These are phyloP conservation scores for Ogataea hybrid DNA, from an alignment of 1,139 yeast species.

Conservation along the genomic window DNA sequence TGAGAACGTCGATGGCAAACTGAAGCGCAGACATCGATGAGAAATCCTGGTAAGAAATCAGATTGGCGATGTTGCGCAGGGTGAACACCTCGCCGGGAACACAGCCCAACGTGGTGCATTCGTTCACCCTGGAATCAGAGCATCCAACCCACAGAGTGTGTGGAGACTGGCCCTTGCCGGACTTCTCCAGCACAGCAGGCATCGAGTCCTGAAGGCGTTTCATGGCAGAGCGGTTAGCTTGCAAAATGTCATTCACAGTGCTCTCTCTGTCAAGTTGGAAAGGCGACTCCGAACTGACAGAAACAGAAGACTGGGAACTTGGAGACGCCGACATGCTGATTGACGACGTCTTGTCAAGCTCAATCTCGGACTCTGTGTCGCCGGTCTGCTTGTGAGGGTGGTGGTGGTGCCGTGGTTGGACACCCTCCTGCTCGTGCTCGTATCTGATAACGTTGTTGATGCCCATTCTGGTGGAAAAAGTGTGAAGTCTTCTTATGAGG, in stretches of 20 bases:
- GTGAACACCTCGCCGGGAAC: conserved; percentile 94
- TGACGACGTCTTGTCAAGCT: conserved; percentile 1
- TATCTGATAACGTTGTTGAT: conserved; percentile 24
- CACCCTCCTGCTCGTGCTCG: conserved; percentile 21
- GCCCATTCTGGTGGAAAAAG: conserved; percentile 18
- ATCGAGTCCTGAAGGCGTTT: conserved; percentile 55
- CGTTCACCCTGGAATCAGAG: conserved; percentile 72
- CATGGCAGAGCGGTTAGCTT: conserved; percentile 69
- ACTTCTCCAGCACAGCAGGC: conserved; percentile 65
- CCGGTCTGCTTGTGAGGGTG: conserved; percentile 7
- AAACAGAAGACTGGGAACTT: conserved; percentile 10
- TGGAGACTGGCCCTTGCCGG: conserved; percentile 86
- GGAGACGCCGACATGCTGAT: conserved; percentile 8
- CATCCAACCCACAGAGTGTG: conserved; percentile 97
- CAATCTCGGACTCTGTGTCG: not conserved
- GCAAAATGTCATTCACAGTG: conserved; percentile 59
- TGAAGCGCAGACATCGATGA: conserved; percentile 82
- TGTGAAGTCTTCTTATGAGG: conserved; percentile 1
- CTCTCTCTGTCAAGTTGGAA: conserved; percentile 60
- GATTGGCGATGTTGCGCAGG: conserved; percentile 90
- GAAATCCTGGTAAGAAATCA: conserved; percentile 69
- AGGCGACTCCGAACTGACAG: conserved; percentile 33
- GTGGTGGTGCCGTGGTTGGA: conserved; percentile 10
- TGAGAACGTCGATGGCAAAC: conserved; percentile 84
- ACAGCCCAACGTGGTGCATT: conserved; percentile 70